These are phyloP conservation scores for Megacollybia marginata DNA, from an alignment of 768 basidiomycete species.

Conservation along the genomic window DNA sequence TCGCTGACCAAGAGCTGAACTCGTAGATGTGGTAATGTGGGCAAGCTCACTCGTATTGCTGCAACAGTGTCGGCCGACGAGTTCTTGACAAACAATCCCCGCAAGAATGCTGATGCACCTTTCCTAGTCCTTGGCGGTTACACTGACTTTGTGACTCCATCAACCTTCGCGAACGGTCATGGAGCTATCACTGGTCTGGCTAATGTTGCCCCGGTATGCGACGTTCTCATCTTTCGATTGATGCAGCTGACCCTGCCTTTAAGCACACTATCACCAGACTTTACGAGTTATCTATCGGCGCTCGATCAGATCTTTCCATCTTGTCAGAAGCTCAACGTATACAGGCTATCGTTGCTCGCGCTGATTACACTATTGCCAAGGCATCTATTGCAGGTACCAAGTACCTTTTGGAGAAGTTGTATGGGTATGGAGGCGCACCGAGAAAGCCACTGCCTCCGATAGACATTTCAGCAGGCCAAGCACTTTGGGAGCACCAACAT, in stretches of 20 bases:
- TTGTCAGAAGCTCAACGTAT: slow-evolving; percentile 65
- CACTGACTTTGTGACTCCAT: slow-evolving; percentile 74
- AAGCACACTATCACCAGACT: slow-evolving; percentile 55
- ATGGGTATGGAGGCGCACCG: slow-evolving; percentile 79
- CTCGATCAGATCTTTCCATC: slow-evolving; percentile 45
- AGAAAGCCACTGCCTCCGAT: slow-evolving; percentile 73
- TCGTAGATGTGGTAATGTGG: slow-evolving; percentile 80
- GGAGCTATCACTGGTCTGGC: slow-evolving; percentile 90
- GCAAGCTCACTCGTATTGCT: slow-evolving; percentile 82
- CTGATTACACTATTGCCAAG: slow-evolving; percentile 75
- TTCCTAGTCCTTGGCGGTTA: slow-evolving; percentile 87
- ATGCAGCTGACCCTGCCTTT: slow-evolving; percentile 1
- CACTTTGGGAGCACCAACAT: slow-evolving; percentile 68
- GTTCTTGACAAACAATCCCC: slow-evolving; percentile 56
- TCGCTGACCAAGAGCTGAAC: slow-evolving; percentile 2
- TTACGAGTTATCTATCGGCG: slow-evolving; percentile 52
- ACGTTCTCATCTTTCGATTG: neutral
- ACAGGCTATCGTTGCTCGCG: slow-evolving; percentile 76
- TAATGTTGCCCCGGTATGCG: slow-evolving; percentile 68
- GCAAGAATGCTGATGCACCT: slow-evolving; percentile 55
- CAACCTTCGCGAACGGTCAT: slow-evolving; percentile 65
- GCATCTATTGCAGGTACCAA: slow-evolving; percentile 81
- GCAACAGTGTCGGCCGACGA: slow-evolving; percentile 50
- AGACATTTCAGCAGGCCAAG: slow-evolving; percentile 41
- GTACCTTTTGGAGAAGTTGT: slow-evolving; percentile 60